phyloP scores from a whole-genome alignment of 2,329 filamentous ascomycete species.

The Nakataea oryzae region DNA sequence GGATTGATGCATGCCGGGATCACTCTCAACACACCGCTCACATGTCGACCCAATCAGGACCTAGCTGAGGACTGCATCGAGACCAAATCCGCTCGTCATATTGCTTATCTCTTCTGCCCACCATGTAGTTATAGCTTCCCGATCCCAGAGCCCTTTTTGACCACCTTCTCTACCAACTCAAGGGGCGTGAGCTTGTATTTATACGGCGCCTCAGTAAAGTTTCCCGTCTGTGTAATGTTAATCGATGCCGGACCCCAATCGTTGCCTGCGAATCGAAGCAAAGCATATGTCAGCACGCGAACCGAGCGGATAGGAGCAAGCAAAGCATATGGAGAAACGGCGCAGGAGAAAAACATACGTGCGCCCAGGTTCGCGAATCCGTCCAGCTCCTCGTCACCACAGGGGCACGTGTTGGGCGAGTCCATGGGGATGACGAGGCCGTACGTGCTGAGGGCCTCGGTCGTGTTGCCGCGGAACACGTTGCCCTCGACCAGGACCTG shows the following conservation, averaged over 20 bases:
- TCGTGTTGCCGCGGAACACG: constrained; percentile 33
- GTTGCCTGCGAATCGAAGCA: constrained; percentile 18
- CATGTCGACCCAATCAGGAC: too few species aligned
- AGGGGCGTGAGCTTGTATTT: constrained; percentile 35
- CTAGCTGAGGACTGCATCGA: too few species aligned
- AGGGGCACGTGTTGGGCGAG: constrained; percentile 40
- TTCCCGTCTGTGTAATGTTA: constrained; percentile 41
- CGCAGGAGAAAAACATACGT: constrained; percentile 25
- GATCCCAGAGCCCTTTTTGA: constrained; percentile 32
- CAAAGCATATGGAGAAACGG: not conserved
- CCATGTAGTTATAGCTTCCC: constrained; percentile 24
- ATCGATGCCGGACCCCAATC: constrained; percentile 35
- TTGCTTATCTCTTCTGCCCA: not conserved
- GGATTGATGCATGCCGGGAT: too few species aligned
- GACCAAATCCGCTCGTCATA: too few species aligned
- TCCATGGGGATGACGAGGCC: constrained; percentile 44
- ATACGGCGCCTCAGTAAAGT: constrained; percentile 37
- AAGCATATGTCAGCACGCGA: not conserved
- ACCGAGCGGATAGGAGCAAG: not conserved
- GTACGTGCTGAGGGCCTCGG: constrained; percentile 40
- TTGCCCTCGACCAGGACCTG: constrained; percentile 39
- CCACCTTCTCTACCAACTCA: constrained; percentile 25
- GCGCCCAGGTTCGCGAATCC: constrained; percentile 43
- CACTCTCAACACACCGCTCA: too few species aligned
- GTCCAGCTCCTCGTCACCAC: constrained; percentile 42